Conservation (phyloP, 1,139 yeast genomes). For the Lodderomyces beijingensis region DNA sequence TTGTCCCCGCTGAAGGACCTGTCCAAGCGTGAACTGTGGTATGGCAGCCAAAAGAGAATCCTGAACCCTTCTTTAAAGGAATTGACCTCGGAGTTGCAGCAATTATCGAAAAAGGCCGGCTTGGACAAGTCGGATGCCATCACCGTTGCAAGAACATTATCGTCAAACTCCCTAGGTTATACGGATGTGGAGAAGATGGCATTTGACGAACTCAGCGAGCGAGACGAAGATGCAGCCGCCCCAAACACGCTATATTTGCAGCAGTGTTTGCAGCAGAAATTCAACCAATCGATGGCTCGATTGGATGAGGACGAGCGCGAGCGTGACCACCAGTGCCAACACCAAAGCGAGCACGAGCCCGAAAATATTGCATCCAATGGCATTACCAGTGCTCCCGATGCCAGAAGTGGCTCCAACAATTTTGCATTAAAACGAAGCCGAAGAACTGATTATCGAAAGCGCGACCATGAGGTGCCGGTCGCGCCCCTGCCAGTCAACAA, state of each 20-base stretch:
- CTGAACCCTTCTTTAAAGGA: conserved; percentile 61
- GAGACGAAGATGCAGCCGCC: conserved; percentile 7
- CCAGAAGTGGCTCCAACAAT: conserved; percentile 4
- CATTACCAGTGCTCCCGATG: too few species aligned
- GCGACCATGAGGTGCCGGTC: conserved; percentile 5
- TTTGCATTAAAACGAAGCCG: conserved; percentile 38
- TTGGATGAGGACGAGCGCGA: conserved; percentile 1
- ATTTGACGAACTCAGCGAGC: conserved; percentile 29
- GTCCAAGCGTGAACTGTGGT: conserved; percentile 13
- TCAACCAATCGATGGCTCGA: conserved; percentile 1
- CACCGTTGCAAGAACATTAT: conserved; percentile 66
- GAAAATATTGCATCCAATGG: background rate
- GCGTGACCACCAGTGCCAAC: background rate
- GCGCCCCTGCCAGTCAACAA: conserved; percentile 1
- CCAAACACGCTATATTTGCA: conserved; percentile 13
- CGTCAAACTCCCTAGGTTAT: conserved; percentile 55
- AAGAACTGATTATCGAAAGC: conserved; percentile 39
- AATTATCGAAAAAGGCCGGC: conserved; percentile 65
- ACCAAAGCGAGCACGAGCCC: background rate
- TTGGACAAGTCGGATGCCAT: conserved; percentile 71
- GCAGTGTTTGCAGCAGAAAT: conserved; percentile 16
- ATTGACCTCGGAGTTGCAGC: conserved; percentile 62
- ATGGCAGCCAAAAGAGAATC: conserved; percentile 15
- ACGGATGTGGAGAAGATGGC: conserved; percentile 50
- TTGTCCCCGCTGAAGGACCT: conserved; percentile 12